Evolutionary conservation across 306 rosid genomes (phyloP).

Genomic region (Ochetophila trinervis): DNA sequence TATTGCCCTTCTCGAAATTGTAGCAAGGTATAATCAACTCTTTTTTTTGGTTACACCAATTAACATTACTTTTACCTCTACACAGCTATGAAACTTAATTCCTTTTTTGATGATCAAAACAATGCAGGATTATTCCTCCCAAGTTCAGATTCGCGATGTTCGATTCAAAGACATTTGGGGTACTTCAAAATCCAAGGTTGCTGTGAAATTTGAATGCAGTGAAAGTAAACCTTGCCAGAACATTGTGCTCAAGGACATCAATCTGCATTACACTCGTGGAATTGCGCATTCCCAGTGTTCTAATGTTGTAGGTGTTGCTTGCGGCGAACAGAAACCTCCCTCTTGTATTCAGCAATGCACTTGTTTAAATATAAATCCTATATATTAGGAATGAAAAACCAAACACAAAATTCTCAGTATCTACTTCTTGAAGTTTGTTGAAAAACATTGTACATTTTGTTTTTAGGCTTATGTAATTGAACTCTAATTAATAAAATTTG

Average conservation of each 20-base stretch:
- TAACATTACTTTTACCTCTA: too few relatives aligned
- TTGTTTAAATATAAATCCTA: too few relatives aligned
- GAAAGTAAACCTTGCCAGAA: constrained; percentile 14
- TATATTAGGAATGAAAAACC: too few relatives aligned
- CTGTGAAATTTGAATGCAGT: constrained; percentile 24
- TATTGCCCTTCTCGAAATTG: constrained; percentile 30
- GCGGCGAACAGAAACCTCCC: neutral
- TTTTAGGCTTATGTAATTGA: neutral
- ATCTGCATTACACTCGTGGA: neutral
- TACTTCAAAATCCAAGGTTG: constrained; percentile 9
- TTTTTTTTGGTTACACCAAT: too few relatives aligned
- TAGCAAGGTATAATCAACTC: neutral
- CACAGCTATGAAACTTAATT: too few relatives aligned
- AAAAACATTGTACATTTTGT: neutral
- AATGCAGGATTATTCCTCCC: neutral
- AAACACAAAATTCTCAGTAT: neutral
- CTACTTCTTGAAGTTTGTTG: too few relatives aligned
- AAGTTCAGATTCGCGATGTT: constrained; percentile 16
- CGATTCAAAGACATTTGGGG: constrained; percentile 18
- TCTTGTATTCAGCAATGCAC: constrained; percentile 1
- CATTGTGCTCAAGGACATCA: constrained; percentile 1
- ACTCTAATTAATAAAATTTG: neutral
- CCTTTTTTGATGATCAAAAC: too few relatives aligned
- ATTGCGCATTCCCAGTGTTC: neutral
- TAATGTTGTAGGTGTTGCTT: constrained; percentile 2